These are phyloP conservation scores for Chalara sp. DNA, from an alignment of 2,329 filamentous ascomycete species.

Conservation along the genomic window DNA sequence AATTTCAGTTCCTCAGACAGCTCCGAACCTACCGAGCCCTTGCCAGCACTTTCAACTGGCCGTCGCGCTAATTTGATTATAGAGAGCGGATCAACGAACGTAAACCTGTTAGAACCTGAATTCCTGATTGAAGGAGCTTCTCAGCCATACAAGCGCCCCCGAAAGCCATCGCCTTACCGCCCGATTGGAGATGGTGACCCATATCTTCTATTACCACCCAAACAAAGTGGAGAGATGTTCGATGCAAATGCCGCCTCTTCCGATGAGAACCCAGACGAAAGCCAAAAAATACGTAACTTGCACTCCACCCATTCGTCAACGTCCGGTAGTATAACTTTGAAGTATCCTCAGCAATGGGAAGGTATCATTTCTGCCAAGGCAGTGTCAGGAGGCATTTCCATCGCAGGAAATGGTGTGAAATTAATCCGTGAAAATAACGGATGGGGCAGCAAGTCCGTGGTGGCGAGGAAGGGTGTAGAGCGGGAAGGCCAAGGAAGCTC, in stretches of 20 bases:
- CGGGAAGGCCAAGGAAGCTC: conserved; percentile 13
- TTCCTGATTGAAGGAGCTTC: neutral
- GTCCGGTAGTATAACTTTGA: conserved; percentile 12
- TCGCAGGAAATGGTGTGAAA: conserved; percentile 15
- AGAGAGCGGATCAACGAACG: too few relatives aligned
- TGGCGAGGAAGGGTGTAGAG: conserved; percentile 19
- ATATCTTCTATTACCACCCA: conserved; percentile 11
- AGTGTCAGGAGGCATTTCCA: conserved; percentile 17
- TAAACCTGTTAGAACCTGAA: too few relatives aligned
- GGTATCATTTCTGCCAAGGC: conserved; percentile 18
- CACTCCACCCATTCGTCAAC: conserved; percentile 16
- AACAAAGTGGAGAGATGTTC: neutral
- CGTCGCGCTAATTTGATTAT: too few relatives aligned
- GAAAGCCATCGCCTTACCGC: conserved; percentile 3
- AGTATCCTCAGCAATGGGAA: conserved; percentile 22
- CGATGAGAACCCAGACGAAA: neutral
- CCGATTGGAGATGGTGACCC: conserved; percentile 14
- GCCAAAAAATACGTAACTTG: conserved; percentile 13
- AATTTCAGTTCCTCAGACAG: too few relatives aligned
- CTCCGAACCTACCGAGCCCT: too few relatives aligned
- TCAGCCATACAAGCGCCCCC: neutral
- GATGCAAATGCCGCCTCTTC: conserved; percentile 1
- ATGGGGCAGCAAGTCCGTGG: conserved; percentile 13
- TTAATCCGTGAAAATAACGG: conserved; percentile 17
- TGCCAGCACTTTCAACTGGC: too few relatives aligned